A percentile compares a stretch with the other conserved stretches of the same genome.
These are phyloP conservation scores for Vitis riparia DNA, from an alignment of 164 flowering plant genomes.

Conservation along the genomic window DNA sequence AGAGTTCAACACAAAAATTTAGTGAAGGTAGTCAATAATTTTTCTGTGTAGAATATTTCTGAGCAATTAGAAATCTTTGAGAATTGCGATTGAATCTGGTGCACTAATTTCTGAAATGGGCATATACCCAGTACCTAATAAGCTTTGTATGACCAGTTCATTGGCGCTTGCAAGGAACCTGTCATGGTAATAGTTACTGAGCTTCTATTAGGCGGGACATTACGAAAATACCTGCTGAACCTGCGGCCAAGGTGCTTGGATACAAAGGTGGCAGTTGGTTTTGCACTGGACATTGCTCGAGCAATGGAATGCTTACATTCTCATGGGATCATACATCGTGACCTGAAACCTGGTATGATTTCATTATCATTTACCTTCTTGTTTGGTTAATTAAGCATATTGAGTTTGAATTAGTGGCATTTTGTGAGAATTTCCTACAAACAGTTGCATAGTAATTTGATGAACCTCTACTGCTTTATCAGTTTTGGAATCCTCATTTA, in stretches of 20 bases:
- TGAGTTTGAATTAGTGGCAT: neutral
- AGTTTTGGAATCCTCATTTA: too few relatives aligned
- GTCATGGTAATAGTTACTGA: constrained; percentile 90
- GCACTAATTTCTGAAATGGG: neutral
- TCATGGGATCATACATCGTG: constrained; percentile 93
- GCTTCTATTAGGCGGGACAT: constrained; percentile 81
- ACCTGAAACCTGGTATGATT: constrained; percentile 85
- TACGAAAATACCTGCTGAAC: constrained; percentile 72
- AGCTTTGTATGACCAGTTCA: constrained; percentile 50
- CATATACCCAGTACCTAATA: neutral
- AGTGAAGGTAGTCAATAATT: constrained; percentile 63
- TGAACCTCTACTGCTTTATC: too few relatives aligned
- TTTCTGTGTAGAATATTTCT: neutral
- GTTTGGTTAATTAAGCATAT: neutral
- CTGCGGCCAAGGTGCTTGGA: constrained; percentile 77
- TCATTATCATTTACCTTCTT: neutral
- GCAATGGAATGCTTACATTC: constrained; percentile 93
- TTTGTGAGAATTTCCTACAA: too few relatives aligned
- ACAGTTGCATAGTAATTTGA: too few relatives aligned
- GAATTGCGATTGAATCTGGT: neutral
- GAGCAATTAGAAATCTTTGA: neutral
- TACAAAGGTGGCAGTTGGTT: constrained; percentile 59
- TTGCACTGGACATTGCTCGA: constrained; percentile 83
- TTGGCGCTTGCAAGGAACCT: constrained; percentile 92
- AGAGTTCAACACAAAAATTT: constrained; percentile 93